Percentiles rank a stretch among this genome's conserved stretches.
Evolutionary conservation across 2,329 filamentous ascomycete genomes (phyloP).

Genomic region (Cercospora sojina): DNA sequence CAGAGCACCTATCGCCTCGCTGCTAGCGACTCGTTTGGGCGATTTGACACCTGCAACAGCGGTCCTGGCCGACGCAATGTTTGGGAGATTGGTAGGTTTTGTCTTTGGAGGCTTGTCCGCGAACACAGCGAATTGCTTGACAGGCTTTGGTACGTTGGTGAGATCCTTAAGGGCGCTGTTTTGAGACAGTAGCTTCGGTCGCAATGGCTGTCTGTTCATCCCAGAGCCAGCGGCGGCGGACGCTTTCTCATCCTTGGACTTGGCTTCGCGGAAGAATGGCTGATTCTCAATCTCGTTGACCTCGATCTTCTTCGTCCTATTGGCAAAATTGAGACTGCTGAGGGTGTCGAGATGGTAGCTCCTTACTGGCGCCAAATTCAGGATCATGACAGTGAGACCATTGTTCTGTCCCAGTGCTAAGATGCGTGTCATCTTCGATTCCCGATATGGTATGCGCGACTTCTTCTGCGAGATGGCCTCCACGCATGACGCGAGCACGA

Average conservation of each 20-base stretch:
- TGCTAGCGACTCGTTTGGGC: constrained; percentile 47
- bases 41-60: constrained; percentile 28
- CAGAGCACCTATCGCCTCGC: constrained; percentile 37
- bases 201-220: constrained; percentile 69
- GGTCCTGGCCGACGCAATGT: constrained; percentile 28
- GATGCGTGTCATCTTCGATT: constrained; percentile 97
- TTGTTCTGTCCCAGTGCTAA: constrained; percentile 91
- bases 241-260: constrained; percentile 39
- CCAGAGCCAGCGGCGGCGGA: constrained; percentile 39
- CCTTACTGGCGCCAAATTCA: constrained; percentile 87
- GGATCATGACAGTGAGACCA: constrained; percentile 92
- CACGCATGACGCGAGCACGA: constrained; percentile 91
- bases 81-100: constrained; percentile 27
- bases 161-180: constrained; percentile 59
- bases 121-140: constrained; percentile 84
- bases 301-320: constrained; percentile 93
- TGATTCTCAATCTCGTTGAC: constrained; percentile 95
- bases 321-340: constrained; percentile 91
- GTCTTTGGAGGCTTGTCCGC: constrained; percentile 65
- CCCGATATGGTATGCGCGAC: constrained; percentile 80
- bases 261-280: constrained; percentile 63
- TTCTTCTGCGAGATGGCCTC: constrained; percentile 83
- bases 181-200: constrained; percentile 71
- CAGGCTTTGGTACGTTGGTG: constrained; percentile 62
- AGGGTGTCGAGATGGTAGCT: constrained; percentile 93